Conservation (phyloP, 805 yeast genomes). For the Kluyveromyces siamensis region DNA sequence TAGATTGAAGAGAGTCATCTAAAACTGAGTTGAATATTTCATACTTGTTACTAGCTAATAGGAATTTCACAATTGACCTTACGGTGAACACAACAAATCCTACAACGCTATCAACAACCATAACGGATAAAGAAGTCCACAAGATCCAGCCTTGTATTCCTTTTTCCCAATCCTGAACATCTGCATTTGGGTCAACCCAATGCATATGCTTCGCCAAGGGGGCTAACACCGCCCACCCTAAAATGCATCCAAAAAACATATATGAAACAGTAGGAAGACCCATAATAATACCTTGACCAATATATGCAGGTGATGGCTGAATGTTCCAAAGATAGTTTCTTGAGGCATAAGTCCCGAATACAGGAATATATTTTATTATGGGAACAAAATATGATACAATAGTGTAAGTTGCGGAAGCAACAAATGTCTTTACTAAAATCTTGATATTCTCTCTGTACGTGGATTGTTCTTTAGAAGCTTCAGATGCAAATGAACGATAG, state of each 20-base stretch:
- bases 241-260: slow-evolving; percentile 80
- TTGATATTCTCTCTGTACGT: slow-evolving; percentile 48
- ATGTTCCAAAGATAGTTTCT: slow-evolving; percentile 68
- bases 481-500: not conserved
- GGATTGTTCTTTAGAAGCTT: not conserved
- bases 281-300: slow-evolving; percentile 98
- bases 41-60: slow-evolving; percentile 18
- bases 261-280: slow-evolving; percentile 85
- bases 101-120: slow-evolving; percentile 86
- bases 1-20: slow-evolving; percentile 26
- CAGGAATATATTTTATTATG: slow-evolving; percentile 53
- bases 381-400: slow-evolving; percentile 67
- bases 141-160: slow-evolving; percentile 97
- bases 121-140: slow-evolving; percentile 87
- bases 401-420: slow-evolving; percentile 65
- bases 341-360: slow-evolving; percentile 64
- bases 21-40: slow-evolving; percentile 14
- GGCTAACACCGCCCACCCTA: slow-evolving; percentile 91
- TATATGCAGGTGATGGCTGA: slow-evolving; percentile 94
- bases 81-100: slow-evolving; percentile 58
- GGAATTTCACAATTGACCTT: slow-evolving; percentile 31
- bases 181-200: slow-evolving; percentile 88
- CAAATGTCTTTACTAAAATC: slow-evolving; percentile 53
- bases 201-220: slow-evolving; percentile 60
- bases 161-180: slow-evolving; percentile 68